These are phyloP conservation scores for Podospora bellae-mahoneyi DNA, from an alignment of 495 filamentous ascomycete species.

Conservation along the genomic window DNA sequence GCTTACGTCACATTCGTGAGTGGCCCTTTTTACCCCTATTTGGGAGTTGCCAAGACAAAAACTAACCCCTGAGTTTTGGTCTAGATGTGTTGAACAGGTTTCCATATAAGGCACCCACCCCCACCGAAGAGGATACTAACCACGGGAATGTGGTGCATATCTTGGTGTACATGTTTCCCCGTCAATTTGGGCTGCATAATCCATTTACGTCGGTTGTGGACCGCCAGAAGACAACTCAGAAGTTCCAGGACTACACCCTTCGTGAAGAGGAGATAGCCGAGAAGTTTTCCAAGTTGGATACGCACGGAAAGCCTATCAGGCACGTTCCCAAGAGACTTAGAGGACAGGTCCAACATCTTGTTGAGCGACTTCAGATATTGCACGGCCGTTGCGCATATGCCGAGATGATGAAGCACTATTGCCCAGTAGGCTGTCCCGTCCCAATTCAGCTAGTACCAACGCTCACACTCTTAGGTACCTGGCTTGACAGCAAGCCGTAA, in stretches of 20 bases:
- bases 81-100: constrained; percentile 84
- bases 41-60: neutral
- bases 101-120: constrained; percentile 33
- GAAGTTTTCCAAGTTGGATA: constrained; percentile 30
- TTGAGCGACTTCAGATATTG: constrained; percentile 63
- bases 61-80: constrained; percentile 4
- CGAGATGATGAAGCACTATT: constrained; percentile 75
- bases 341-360: constrained; percentile 55
- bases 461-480: neutral
- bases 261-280: constrained; percentile 76
- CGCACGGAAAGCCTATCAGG: constrained; percentile 14
- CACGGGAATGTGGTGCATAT: constrained; percentile 62
- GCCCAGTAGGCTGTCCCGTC: constrained; percentile 48
- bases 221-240: constrained; percentile 59
- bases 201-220: constrained; percentile 74
- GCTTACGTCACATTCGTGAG: constrained; percentile 78
- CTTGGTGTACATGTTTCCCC: constrained; percentile 90
- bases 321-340: constrained; percentile 76
- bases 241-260: constrained; percentile 76
- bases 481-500: neutral
- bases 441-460: neutral
- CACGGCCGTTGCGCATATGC: constrained; percentile 75
- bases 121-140: constrained; percentile 31
- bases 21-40: constrained; percentile 15
- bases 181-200: constrained; percentile 86